These are phyloP conservation scores for Daldinia caldariorum DNA, from an alignment of 495 filamentous ascomycete genomes.

Conservation along the genomic window DNA sequence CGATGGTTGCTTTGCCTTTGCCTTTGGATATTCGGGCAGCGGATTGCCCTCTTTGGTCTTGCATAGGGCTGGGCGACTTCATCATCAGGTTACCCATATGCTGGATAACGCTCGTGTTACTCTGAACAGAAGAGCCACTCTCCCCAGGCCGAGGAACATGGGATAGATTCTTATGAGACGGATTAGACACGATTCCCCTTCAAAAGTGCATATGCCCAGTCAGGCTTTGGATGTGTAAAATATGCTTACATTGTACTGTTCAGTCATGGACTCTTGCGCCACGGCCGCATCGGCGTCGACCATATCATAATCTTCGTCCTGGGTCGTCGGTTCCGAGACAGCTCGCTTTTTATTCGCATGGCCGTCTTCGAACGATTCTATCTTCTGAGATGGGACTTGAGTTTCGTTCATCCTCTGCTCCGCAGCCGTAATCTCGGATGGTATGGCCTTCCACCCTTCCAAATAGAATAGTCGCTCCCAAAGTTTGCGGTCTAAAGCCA, in stretches of 20 bases:
- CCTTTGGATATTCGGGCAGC: constrained; percentile 44
- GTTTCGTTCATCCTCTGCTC: constrained; percentile 66
- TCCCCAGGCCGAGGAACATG: constrained; percentile 42
- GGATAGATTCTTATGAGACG: constrained; percentile 50
- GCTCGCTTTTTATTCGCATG: constrained; percentile 59
- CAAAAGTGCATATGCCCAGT: constrained; percentile 45
- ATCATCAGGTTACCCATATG: constrained; percentile 39
- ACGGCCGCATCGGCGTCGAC: constrained; percentile 50
- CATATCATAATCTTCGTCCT: constrained; percentile 57
- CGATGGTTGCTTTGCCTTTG: constrained; percentile 46
- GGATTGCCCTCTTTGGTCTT: constrained; percentile 31
- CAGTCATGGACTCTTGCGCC: constrained; percentile 45
- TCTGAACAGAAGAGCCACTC: constrained; percentile 44
- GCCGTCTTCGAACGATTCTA: constrained; percentile 51
- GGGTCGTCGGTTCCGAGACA: constrained; percentile 48
- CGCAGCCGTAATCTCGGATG: constrained; percentile 69
- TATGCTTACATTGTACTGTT: constrained; percentile 22
- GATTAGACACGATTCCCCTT: constrained; percentile 44
- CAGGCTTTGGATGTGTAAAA: constrained; percentile 17
- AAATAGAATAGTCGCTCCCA: constrained; percentile 83
- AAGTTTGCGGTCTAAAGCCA: constrained; percentile 83
- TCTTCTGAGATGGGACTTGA: constrained; percentile 45
- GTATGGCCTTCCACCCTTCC: constrained; percentile 85
- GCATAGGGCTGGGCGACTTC: constrained; percentile 47
- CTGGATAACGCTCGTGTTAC: constrained; percentile 37